phyloP scores from a whole-genome alignment of 352 stramenopile genomes.

The Phytopythium sindhum region DNA sequence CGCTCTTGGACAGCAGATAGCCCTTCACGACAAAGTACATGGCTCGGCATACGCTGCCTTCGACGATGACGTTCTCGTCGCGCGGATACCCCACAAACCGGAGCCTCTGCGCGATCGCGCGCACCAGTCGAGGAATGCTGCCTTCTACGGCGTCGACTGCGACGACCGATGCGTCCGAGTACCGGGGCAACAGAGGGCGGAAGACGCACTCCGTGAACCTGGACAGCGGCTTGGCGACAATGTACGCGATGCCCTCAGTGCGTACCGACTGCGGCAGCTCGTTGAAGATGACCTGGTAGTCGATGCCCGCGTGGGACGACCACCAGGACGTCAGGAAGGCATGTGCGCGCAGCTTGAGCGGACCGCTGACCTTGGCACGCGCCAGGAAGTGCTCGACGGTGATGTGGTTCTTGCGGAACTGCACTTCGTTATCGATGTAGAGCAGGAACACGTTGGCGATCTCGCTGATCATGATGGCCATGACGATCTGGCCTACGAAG shows the following conservation, averaged over 20 bases:
- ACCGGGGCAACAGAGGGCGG: conserved; percentile 23
- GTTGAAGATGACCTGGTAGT: conserved; percentile 55
- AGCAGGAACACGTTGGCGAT: conserved; percentile 62
- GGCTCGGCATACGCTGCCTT: conserved; percentile 51
- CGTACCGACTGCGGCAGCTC: conserved; percentile 46
- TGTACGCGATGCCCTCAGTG: conserved; percentile 39
- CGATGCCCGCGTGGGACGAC: conserved; percentile 52
- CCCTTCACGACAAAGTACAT: conserved; percentile 73
- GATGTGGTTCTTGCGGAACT: conserved; percentile 74
- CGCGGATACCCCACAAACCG: conserved; percentile 65
- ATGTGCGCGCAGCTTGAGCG: conserved; percentile 33
- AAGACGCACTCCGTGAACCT: conserved; percentile 44
- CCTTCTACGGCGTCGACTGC: neutral
- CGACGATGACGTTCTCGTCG: conserved; percentile 50
- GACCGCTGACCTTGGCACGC: conserved; percentile 32
- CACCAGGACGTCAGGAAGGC: conserved; percentile 55
- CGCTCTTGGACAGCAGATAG: conserved; percentile 46
- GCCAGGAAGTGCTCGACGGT: conserved; percentile 43
- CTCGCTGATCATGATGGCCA: conserved; percentile 77
- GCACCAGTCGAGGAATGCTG: conserved; percentile 26
- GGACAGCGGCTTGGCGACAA: conserved; percentile 40
- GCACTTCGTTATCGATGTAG: conserved; percentile 60
- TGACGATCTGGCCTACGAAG: conserved; percentile 56
- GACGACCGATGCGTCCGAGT: neutral
- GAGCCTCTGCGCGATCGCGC: conserved; percentile 42